These are phyloP conservation scores for Irpex rosettiformis DNA, from an alignment of 1,284 basidiomycete species.

Conservation along the genomic window DNA sequence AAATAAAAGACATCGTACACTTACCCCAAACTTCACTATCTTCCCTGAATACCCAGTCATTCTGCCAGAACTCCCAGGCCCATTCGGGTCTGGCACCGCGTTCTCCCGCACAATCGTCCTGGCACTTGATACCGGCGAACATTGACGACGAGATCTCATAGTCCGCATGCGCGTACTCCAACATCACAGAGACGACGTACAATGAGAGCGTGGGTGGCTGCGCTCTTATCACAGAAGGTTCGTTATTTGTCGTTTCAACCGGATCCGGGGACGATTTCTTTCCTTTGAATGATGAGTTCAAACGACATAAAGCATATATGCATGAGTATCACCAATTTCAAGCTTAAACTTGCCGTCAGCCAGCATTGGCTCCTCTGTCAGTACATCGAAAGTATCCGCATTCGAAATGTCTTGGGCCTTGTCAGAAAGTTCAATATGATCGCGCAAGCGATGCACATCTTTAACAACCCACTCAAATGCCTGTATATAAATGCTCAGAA, in stretches of 20 bases:
- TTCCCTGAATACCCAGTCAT: constrained; percentile 61
- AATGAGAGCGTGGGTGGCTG: constrained; percentile 48
- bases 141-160: constrained; percentile 63
- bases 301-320: background rate
- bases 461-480: constrained; percentile 67
- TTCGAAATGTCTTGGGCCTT: constrained; percentile 13
- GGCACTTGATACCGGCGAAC: constrained; percentile 70
- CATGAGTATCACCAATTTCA: constrained; percentile 45
- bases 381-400: constrained; percentile 50
- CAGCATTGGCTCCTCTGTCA: constrained; percentile 62
- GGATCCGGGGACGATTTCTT: constrained; percentile 17
- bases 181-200: constrained; percentile 61
- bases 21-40: constrained; percentile 74
- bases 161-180: constrained; percentile 56
- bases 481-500: no score
- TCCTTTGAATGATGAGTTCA: constrained; percentile 9
- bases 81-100: constrained; percentile 66
- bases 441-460: constrained; percentile 50
- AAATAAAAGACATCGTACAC: constrained; percentile 11
- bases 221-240: constrained; percentile 20
- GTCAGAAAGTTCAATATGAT: constrained; percentile 41
- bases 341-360: constrained; percentile 73
- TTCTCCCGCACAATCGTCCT: constrained; percentile 56
- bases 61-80: constrained; percentile 69
- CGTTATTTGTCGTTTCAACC: constrained; percentile 9